These are phyloP conservation scores for Pseudofabraea citricarpa DNA, from an alignment of 2,329 filamentous ascomycete genomes.

Conservation along the genomic window DNA sequence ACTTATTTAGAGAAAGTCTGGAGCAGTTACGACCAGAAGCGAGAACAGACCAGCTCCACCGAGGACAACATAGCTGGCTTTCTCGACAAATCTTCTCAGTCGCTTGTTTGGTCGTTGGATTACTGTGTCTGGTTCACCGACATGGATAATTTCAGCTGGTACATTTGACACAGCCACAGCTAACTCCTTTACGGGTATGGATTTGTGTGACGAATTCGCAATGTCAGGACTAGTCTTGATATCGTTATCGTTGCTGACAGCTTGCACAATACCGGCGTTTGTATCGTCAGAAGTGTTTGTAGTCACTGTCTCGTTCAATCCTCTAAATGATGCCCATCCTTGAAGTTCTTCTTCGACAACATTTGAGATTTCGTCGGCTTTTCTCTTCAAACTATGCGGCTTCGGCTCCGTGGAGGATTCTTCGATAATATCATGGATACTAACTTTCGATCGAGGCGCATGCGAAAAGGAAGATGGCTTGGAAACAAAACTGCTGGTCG, in stretches of 20 bases:
- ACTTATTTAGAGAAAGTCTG: slow-evolving; percentile 23
- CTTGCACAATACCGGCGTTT: neutral
- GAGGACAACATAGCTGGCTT: slow-evolving; percentile 27
- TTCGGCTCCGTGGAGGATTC: slow-evolving; percentile 5
- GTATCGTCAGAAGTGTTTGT: too few species aligned
- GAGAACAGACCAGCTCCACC: slow-evolving; percentile 33
- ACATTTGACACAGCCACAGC: neutral
- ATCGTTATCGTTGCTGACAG: neutral
- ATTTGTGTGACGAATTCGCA: too few species aligned
- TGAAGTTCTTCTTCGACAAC: slow-evolving; percentile 19
- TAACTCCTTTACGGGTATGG: too few species aligned
- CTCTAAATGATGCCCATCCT: slow-evolving; percentile 15
- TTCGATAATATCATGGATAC: slow-evolving; percentile 26
- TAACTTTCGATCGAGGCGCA: slow-evolving; percentile 19
- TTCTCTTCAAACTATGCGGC: slow-evolving; percentile 19
- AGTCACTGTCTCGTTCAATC: too few species aligned
- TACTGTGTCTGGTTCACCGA: too few species aligned
- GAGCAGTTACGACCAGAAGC: slow-evolving; percentile 32
- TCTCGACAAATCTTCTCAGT: slow-evolving; percentile 21
- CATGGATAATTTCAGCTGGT: neutral
- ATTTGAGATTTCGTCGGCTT: slow-evolving; percentile 25
- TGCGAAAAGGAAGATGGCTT: neutral
- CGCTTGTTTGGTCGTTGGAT: slow-evolving; percentile 24
- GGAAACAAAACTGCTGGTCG: neutral
- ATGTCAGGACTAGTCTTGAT: neutral